Base-by-base conservation (phyloP, 495 filamentous ascomycete genomes). In the Aspergillus steynii region DNA sequence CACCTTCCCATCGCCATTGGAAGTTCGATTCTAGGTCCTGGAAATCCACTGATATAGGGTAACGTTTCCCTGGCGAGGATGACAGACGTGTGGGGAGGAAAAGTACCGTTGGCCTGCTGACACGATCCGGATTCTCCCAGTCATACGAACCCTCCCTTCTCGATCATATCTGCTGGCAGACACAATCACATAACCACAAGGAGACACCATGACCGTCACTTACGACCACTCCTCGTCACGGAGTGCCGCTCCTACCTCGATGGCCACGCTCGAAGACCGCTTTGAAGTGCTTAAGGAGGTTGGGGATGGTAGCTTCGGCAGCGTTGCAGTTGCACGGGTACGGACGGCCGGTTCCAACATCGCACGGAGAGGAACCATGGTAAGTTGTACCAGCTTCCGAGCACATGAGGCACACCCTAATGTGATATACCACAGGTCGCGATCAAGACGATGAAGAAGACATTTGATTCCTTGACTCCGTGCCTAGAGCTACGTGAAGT, bases 361-460 rank as follows among this genome's bases (percentile, higher is more conserved):
- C 55, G 94, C 94, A 61, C 91, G 93, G 63, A 82, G 93, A 68
- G 94, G 94, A 59, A 97, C 93, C 34, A 83, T 98, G 81, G 95
- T 99, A 87, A 74, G 88, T 82, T 58, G 20, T 42, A 14, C 50
- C 42, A 12, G 32, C 29, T 10, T 37, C 65, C 70, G 58, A 59
- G 56, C n/a, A 66, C 54, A 5, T 31, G 29, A 65, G 37, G 37
- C 10, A 42, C 1, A 14, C 7, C 32, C 56, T 15, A 53, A 29
- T n/a, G 3, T 8, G 1, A 37, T 53, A 20, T 55, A 58, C 58
- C 60, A 26, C 61, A 99, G 95, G 92, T 99, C 66, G 95, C 95
- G 2, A 97, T 99, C 72, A 99, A 99, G 80, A 97, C 95, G 20
- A 98, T 99, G 96, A 99, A 99, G 83, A 99, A 99, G 84, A 92